Percentiles rank a stretch among this genome's conserved stretches.
phyloP scores from a whole-genome alignment of 495 filamentous ascomycete genomes.

The Aspergillus coremiiformis region DNA sequence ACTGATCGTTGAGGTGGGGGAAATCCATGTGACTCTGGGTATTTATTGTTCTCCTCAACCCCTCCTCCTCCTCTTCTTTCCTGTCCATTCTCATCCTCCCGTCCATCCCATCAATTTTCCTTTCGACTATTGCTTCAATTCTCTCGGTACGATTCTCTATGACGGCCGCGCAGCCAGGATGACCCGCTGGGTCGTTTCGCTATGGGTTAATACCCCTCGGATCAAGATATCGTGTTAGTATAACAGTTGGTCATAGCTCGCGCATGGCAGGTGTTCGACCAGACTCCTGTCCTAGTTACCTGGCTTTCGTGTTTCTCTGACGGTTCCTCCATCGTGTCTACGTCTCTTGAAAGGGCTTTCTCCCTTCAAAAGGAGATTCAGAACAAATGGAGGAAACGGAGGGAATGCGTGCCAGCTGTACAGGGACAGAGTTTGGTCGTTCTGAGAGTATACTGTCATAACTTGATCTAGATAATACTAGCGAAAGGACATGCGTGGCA shows the following conservation, averaged over 20 bases:
- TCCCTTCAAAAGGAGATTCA: background rate
- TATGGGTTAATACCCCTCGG: slow-evolving; percentile 23
- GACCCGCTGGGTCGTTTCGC: slow-evolving; percentile 23
- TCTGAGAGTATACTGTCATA: slow-evolving; percentile 65
- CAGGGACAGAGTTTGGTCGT: slow-evolving; percentile 24
- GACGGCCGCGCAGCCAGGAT: slow-evolving; percentile 27
- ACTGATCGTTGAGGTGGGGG: background rate
- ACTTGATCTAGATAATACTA: slow-evolving; percentile 84
- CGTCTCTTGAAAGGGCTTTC: background rate
- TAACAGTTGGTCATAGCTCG: slow-evolving; percentile 44
- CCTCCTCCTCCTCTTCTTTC: slow-evolving; percentile 8
- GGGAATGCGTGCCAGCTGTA: background rate
- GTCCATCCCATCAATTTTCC: background rate
- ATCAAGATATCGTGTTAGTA: slow-evolving; percentile 54
- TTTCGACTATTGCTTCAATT: background rate
- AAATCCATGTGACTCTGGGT: background rate
- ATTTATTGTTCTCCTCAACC: background rate
- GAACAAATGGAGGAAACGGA: background rate
- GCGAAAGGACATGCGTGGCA: slow-evolving; percentile 69
- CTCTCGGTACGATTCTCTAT: slow-evolving; percentile 33
- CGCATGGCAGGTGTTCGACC: slow-evolving; percentile 56
- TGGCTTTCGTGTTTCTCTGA: background rate
- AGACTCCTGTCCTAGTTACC: slow-evolving; percentile 4
- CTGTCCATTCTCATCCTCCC: background rate
- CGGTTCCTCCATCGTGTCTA: background rate